Evolutionary conservation across 108 stramenopile species (phyloP), one percentile per base, ranked within the genome.

Genomic region (Cyclotella baltica): DNA sequence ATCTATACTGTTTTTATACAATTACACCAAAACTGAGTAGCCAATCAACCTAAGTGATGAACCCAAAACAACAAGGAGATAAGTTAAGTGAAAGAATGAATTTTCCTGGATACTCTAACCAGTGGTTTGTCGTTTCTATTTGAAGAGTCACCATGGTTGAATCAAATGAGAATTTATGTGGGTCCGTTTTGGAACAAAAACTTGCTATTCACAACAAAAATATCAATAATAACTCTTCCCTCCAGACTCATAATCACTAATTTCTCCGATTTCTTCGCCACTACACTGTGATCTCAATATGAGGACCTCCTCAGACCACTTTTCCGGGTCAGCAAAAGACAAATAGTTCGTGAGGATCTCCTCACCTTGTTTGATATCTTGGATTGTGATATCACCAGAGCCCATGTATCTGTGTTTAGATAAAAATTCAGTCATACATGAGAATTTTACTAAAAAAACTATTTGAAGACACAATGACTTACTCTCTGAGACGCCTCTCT

Each of bases 331-430:
- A 3, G 11, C 70, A 25, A 48, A 70, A 34, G 53, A 46, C 8
- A 77, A 16, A 36, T 77, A 77, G 40, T 70, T 77, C 2, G 61
- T 52, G 20, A 77, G 70, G 34, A 77, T 77, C 47, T 77, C 76
- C 28, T 70, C 69, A 0, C 69, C 76, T 43, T 28, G 2, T 18
- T 48, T 62, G 29, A 77, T 67, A 0, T 77, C 69, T 62, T 67
- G 69, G 34, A 70, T 6, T 16, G 59, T 61, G 28, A 40, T 62
- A 20, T 77, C 76, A 8, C 62, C 55, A 23, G 25, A 3, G 37
- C 69, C 29, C 23, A 47, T 23, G 34, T 11, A 13, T 33, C 55
- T 57, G 55, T 28, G 13, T 28, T 3, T 23, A 6, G 22, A 38
- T 11, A 51, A 18, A 33, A 57, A 3, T 28, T 43, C 2, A 52